phyloP scores from a whole-genome alignment of 352 stramenopile species.

The Pseudoperonospora humuli region DNA sequence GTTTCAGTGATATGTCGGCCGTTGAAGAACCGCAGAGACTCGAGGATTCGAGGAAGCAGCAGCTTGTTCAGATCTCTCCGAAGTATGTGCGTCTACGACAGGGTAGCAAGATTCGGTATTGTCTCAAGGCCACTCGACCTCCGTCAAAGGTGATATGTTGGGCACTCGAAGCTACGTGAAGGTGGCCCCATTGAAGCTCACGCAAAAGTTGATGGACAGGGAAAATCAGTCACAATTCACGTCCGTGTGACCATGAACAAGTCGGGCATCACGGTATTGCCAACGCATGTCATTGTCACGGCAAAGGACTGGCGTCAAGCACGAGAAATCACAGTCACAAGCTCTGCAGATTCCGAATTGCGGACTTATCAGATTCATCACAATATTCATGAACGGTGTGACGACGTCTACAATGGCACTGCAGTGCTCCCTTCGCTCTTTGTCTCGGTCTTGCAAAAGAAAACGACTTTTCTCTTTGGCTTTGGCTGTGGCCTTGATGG shows the following conservation, averaged over 20 bases:
- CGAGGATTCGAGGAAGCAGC: slow-evolving; percentile 25
- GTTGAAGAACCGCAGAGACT: slow-evolving; percentile 14
- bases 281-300: slow-evolving; percentile 44
- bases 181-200: neutral
- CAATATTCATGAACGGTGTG: slow-evolving; percentile 51
- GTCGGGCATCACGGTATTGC: slow-evolving; percentile 46
- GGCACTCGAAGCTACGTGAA: no score
- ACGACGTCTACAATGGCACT: slow-evolving; percentile 37
- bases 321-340: no score
- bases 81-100: slow-evolving; percentile 58
- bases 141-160: slow-evolving; percentile 32
- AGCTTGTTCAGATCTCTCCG: slow-evolving; percentile 45
- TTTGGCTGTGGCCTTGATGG: slow-evolving; percentile 58
- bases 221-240: slow-evolving; percentile 52
- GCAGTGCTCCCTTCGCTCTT: no score
- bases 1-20: neutral
- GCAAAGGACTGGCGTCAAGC: slow-evolving; percentile 52
- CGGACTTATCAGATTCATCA: slow-evolving; percentile 64
- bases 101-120: slow-evolving; percentile 57
- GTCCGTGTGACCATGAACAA: slow-evolving; percentile 61
- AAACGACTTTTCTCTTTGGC: slow-evolving; percentile 57
- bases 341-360: slow-evolving; percentile 39
- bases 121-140: slow-evolving; percentile 40
- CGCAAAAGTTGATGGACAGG: slow-evolving; percentile 12
- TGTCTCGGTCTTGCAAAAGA: slow-evolving; percentile 60